Evolutionary conservation across 78 protist genomes (phyloP), one percentile per base, ranked within the genome.

Genomic region (Dictyostelium capitatum): DNA sequence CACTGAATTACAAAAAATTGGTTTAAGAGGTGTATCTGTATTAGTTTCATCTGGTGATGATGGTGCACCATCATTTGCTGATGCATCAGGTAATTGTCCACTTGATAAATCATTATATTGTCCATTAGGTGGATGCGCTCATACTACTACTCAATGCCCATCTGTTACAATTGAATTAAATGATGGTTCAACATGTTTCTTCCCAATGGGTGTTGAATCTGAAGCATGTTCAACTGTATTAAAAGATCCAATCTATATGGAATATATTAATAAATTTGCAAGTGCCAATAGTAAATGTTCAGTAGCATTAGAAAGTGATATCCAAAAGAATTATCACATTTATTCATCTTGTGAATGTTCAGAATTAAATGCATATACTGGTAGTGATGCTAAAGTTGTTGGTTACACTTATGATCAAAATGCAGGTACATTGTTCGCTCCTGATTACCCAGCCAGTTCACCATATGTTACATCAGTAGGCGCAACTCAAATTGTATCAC

Each of bases 1-100:
- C 73, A 30, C 10, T 7, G 96, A 77, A 73, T 78, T 96, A 54
- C 92, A 90, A 74, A 95, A 95, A 81, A 37, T 89, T 15, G 94
- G 95, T 47, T 59, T 80, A 30, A 50, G 50, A 50, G 98, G 98
- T 57, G 80, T 80, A 75, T 48, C 96, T 23, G 57, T 96, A 11
- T 73, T 92, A 15, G 72, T 83, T 20, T 90, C 96, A 3, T 47
- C 94, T n/a, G 98, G 98, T 65, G 98, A 96, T 84, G 92, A 87
- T 57, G 98, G 98, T 79, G 95, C 91, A 17, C 65, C 87, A 54
- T 69, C 77, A 14, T 79, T 80, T 74, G 50, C 30, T 73, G 75
- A 50, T 41, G 77, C 95, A 74, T 75, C 89, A 23, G 95, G 95
- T 74, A 91, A 91, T 79, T 82, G 90, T 47, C 95, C 95, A 77